These are phyloP conservation scores for Hyphopichia fennica DNA, from an alignment of 1,139 yeast genomes.

Conservation along the genomic window DNA sequence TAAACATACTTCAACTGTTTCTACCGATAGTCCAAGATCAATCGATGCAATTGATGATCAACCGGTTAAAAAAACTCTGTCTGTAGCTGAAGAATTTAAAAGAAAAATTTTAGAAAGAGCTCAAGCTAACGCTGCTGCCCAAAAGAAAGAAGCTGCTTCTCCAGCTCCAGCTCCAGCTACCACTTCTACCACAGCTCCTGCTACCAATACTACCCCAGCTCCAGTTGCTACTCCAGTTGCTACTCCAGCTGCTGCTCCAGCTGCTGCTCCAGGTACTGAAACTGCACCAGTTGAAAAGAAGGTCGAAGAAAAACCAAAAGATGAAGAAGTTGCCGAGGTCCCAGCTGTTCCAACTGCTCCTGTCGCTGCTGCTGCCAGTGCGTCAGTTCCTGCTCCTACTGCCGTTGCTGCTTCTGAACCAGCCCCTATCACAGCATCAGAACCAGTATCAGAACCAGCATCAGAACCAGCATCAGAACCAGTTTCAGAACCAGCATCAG, in stretches of 20 bases:
- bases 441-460: neutral
- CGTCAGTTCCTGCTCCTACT: slow-evolving; percentile 1
- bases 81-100: slow-evolving; percentile 24
- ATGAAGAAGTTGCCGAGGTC: neutral
- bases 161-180: slow-evolving; percentile 11
- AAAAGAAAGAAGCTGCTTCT: slow-evolving; percentile 13
- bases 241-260: slow-evolving; percentile 2
- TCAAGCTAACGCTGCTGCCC: slow-evolving; percentile 7
- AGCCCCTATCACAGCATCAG: slow-evolving; percentile 1
- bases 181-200: slow-evolving; percentile 7
- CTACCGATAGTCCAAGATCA: slow-evolving; percentile 18
- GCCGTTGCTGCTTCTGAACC: slow-evolving; percentile 1
- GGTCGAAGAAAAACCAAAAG: slow-evolving; percentile 2
- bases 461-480: neutral
- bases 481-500: neutral
- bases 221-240: slow-evolving; percentile 7
- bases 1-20: slow-evolving; percentile 8
- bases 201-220: slow-evolving; percentile 1
- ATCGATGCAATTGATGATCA: slow-evolving; percentile 10
- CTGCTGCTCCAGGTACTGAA: slow-evolving; percentile 6
- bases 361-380: neutral
- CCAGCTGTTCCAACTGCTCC: neutral
- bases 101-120: slow-evolving; percentile 16
- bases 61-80: slow-evolving; percentile 9
- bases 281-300: neutral